Base-by-base conservation (phyloP, 352 stramenopile genomes). In the Globisporangium paddicum region DNA sequence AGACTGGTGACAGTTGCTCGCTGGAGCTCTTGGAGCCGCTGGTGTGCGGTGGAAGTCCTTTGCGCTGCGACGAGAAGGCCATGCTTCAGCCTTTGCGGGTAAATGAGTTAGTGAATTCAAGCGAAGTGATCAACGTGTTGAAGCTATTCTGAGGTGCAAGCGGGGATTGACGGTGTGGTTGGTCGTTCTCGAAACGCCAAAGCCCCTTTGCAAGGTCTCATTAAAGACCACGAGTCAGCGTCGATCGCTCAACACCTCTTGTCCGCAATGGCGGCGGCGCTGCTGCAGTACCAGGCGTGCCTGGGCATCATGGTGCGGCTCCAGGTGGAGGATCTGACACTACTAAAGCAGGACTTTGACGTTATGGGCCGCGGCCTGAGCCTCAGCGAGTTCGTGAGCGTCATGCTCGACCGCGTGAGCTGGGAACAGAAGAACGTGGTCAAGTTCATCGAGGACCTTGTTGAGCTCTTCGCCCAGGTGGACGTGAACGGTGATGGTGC, bases 221-320 rank as follows among this genome's bases (percentile, higher is more conserved):
- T 13, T 4, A 47, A 28, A 19, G 25, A 10, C 18, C 19, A 7
- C 48, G 32, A 21, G 30, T 18, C 38, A 14, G 38, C 19, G 14
- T 21, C 38, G 38, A 21, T 1, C 2, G 2, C 13, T 1, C 6
- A 26, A 53, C 14, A 25, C 40, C 26, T 8, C 14, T 32, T 32
- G 35, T 56, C 19, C 13, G 46, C 11, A 28, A 88, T 86, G 73
- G 71, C 82, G 44, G 79, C 75, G 25, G 79, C 79, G 44, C 69
- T 89, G 66, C 47, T 71, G 55, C 79, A 93, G 66, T 90, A 87
- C 45, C 79, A 89, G 55, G 81, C 83, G 52, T 90, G 83, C 59
- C 56, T 93, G 18, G 81, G 77, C 44, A 90, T 93, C 51, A 86
- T 93, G 75, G 72, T 93, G 62, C 73, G 79, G 8, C 72, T 93